Conservation (phyloP, 2,329 filamentous ascomycete genomes). For the Fusarium ambrosium region DNA sequence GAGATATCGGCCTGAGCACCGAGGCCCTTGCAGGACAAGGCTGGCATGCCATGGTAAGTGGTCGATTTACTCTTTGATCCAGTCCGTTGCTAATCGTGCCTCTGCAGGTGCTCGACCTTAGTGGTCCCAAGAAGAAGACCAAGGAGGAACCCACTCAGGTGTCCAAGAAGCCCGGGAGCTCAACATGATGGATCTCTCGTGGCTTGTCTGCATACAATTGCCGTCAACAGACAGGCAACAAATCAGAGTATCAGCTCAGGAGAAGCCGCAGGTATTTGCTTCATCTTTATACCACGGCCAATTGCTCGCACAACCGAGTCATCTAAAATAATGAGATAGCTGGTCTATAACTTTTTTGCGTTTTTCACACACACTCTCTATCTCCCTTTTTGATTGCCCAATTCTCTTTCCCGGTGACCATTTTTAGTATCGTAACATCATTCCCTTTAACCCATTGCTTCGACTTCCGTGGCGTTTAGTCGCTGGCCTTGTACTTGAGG, state of each 20-base stretch:
- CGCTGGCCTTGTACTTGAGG: slow-evolving; percentile 71
- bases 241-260: slow-evolving; percentile 15
- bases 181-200: slow-evolving; percentile 12
- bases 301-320: slow-evolving; percentile 23
- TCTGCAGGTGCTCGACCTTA: slow-evolving; percentile 42
- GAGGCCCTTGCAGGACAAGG: slow-evolving; percentile 82
- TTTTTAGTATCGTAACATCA: slow-evolving; percentile 24
- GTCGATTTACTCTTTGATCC: neutral
- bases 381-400: slow-evolving; percentile 1
- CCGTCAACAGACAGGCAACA: slow-evolving; percentile 1
- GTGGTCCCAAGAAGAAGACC: slow-evolving; percentile 42
- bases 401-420: slow-evolving; percentile 18
- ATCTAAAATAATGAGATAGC: slow-evolving; percentile 40
- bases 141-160: slow-evolving; percentile 44
- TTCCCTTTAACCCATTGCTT: neutral
- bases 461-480: slow-evolving; percentile 53
- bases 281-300: slow-evolving; percentile 15
- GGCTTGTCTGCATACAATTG: slow-evolving; percentile 1
- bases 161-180: slow-evolving; percentile 25
- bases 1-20: slow-evolving; percentile 75
- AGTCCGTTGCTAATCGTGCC: slow-evolving; percentile 3
- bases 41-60: slow-evolving; percentile 84
- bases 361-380: slow-evolving; percentile 7
- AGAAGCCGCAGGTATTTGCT: slow-evolving; percentile 20
- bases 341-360: slow-evolving; percentile 31